Evolutionary conservation across 352 stramenopile genomes (phyloP).

Genomic region (Pythium oligandrum): DNA sequence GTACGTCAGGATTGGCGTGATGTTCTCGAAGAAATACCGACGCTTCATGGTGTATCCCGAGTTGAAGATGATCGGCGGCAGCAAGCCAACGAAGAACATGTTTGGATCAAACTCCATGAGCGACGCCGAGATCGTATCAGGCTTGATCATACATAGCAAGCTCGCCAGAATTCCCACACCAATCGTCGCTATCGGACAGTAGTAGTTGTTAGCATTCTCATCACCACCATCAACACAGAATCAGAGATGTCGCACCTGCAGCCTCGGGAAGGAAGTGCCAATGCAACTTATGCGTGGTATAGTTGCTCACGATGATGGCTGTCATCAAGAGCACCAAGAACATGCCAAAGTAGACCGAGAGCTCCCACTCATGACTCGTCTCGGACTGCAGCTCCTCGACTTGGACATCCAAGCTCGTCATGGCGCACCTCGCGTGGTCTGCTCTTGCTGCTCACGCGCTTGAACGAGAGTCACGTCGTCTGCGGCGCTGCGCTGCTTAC

Average conservation of each 20-base stretch:
- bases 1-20: constrained; percentile 87
- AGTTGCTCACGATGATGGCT: constrained; percentile 77
- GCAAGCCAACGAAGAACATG: constrained; percentile 91
- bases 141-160: constrained; percentile 56
- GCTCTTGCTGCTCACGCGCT: background rate
- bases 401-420: constrained; percentile 25
- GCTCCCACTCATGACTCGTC: constrained; percentile 70
- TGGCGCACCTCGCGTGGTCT: constrained; percentile 1
- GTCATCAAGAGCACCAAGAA: constrained; percentile 75
- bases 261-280: constrained; percentile 74
- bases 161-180: constrained; percentile 52
- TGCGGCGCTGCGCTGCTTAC: too few species aligned
- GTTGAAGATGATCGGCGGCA: constrained; percentile 95
- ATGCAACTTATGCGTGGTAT: constrained; percentile 67
- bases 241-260: constrained; percentile 19
- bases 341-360: constrained; percentile 73
- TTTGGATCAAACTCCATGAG: constrained; percentile 88
- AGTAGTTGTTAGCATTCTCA: background rate
- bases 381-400: constrained; percentile 34
- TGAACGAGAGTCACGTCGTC: constrained; percentile 8
- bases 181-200: constrained; percentile 34
- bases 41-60: constrained; percentile 90
- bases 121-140: constrained; percentile 58
- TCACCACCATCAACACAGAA: background rate
- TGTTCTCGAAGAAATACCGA: constrained; percentile 91